These are phyloP conservation scores for Neckera pumila DNA, from an alignment of 225 moss, liverwort and hornwort genomes.

Conservation along the genomic window DNA sequence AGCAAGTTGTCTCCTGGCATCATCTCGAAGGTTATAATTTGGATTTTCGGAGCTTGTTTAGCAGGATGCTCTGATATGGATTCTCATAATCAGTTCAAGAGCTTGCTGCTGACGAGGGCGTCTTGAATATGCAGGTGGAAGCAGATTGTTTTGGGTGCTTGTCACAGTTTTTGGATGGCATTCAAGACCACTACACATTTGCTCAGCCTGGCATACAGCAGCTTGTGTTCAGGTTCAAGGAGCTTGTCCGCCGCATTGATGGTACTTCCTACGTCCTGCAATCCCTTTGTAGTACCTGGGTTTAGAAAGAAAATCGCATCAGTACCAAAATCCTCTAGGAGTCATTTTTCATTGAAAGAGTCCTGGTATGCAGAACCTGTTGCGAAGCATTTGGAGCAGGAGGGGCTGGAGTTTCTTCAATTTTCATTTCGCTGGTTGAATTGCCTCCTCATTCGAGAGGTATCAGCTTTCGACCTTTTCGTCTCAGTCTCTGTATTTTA, in stretches of 20 bases:
- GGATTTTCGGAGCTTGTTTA: background rate
- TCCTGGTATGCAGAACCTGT: constrained; percentile 63
- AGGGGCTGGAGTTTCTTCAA: constrained; percentile 92
- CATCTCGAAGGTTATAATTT: constrained; percentile 49
- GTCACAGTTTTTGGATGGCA: constrained; percentile 91
- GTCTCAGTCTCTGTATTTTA: background rate
- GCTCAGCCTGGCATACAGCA: constrained; percentile 99
- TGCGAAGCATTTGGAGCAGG: constrained; percentile 86
- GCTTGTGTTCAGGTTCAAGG: constrained; percentile 97
- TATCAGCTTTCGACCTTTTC: constrained; percentile 7
- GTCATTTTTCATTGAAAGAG: background rate
- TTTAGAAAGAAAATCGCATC: background rate
- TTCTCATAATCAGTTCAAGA: background rate
- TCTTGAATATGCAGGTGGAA: constrained; percentile 38
- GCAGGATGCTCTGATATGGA: background rate
- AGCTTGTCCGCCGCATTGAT: constrained; percentile 98
- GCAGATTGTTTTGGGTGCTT: constrained; percentile 94
- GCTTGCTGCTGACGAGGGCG: background rate
- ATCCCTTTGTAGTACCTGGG: background rate
- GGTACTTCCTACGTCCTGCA: constrained; percentile 28
- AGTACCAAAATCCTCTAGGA: background rate
- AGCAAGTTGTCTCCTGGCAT: constrained; percentile 55
- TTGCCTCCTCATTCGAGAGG: constrained; percentile 97
- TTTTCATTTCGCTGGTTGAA: constrained; percentile 99
- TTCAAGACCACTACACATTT: constrained; percentile 99